Base-by-base conservation (phyloP, 768 basidiomycete species). In the Pisolithus tinctorius region DNA sequence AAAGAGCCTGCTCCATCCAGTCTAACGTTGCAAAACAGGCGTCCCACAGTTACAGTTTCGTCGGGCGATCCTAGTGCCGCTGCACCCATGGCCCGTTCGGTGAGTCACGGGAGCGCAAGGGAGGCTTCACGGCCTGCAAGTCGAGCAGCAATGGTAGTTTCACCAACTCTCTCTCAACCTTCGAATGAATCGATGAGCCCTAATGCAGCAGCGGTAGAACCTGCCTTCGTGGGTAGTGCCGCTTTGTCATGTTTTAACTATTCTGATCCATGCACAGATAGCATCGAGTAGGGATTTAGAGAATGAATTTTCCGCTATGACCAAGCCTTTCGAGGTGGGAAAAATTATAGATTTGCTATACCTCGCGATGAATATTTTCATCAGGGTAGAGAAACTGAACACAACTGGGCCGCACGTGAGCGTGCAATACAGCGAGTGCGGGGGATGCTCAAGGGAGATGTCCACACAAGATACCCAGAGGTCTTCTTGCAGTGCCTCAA, bases 351-450 rank as follows among this genome's bases (percentile, higher is more conserved):
- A 46, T 39, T 23, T 16, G n/a, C 47, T 23, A 25, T 1, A 34
- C 40, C 41, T 48, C 57, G 47, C 50, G 31, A 47, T 50, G 34
- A 37, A 31, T 46, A 13, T 49, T 48, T 48, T 14, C 47, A 41
- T n/a, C 31, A 93, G 86, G 96, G 95, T n/a, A 95, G 82, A 70
- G 95, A 99, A 71, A 88, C 88, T 1, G 95, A 99, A 64, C 90
- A 94, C 56, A 99, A 99, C 59, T 99, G 95, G 95, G 75, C 80
- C 40, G 71, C 75, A 27, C 79, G 95, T 52, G 95, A 99, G 55
- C 78, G 77, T 57, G 77, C 86, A 9, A 76, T 94, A 54, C 74
- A 80, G 40, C 78, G 82, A 16, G 86, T 97, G 7, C 80, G 93
- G 41, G 89, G 93, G 16, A 92, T 96, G 88, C 69, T 97, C 50